These are phyloP conservation scores for Fusarium sp. DNA, from an alignment of 2,329 filamentous ascomycete species.

Conservation along the genomic window DNA sequence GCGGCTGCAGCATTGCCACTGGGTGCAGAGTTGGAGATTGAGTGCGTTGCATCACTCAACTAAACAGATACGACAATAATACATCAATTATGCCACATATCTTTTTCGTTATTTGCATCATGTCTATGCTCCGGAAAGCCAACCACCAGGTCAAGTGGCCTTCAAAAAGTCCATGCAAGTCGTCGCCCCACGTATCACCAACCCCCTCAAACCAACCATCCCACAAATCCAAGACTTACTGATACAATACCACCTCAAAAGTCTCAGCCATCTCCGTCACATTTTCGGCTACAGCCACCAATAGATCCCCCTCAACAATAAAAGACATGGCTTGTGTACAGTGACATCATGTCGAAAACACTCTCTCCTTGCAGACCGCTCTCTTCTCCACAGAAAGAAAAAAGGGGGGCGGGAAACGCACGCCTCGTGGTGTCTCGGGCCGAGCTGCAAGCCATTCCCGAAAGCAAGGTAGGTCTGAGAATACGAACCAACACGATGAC, in stretches of 20 bases:
- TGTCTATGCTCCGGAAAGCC: not conserved
- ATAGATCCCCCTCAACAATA: not conserved
- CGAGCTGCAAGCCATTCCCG: not conserved
- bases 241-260: not conserved
- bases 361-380: not conserved
- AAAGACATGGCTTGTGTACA: not conserved
- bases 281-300: not conserved
- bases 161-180: not conserved
- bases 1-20: conserved; percentile 76
- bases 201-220: not conserved
- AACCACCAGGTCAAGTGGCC: not conserved
- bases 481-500: not conserved
- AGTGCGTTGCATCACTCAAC: conserved; percentile 47
- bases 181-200: not conserved
- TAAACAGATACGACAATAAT: not conserved
- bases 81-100: not conserved
- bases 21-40: conserved; percentile 76
- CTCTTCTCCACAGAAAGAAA: not conserved
- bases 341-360: not conserved
- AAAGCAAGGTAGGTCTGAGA: not conserved
- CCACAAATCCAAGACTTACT: not conserved
- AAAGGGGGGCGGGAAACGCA: not conserved
- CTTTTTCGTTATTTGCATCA: not conserved
- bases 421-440: not conserved
- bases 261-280: not conserved